phyloP scores from a whole-genome alignment of 306 rosid genomes.

The Cucurbita argyrosperma region DNA sequence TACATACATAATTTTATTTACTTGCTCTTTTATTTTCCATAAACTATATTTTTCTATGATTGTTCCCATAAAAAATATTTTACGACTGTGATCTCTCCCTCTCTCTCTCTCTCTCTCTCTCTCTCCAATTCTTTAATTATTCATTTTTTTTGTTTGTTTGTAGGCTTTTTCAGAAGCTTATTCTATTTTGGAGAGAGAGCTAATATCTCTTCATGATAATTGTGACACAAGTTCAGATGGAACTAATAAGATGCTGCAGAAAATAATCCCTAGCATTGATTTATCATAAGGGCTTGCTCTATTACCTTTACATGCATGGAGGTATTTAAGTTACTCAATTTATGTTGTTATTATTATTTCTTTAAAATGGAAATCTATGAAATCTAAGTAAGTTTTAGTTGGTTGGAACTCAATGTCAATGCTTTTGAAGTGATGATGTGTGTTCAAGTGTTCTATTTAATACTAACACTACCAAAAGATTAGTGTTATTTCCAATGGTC shows the following conservation, averaged over 20 bases:
- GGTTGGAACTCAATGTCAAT: not conserved
- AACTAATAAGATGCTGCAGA: slow-evolving; percentile 41
- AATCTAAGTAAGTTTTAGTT: not conserved
- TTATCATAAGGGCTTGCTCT: slow-evolving; percentile 25
- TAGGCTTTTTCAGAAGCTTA: slow-evolving; percentile 89
- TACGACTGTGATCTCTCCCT: not conserved
- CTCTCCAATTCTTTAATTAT: not conserved
- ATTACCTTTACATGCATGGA: slow-evolving; percentile 13
- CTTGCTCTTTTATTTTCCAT: not conserved
- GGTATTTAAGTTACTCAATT: slow-evolving; percentile 23
- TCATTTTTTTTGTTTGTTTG: slow-evolving; percentile 3
- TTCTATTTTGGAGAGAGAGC: slow-evolving; percentile 57
- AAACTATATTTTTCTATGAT: not conserved
- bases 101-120: not conserved
- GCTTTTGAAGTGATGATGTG: not conserved
- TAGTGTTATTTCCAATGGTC: not conserved
- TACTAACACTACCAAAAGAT: not conserved
- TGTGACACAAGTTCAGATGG: slow-evolving; percentile 34
- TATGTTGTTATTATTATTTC: not conserved
- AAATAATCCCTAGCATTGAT: slow-evolving; percentile 65
- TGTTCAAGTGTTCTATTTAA: not conserved
- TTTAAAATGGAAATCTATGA: not conserved
- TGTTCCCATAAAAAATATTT: not conserved
- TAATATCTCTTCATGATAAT: slow-evolving; percentile 27
- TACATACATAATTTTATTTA: not conserved